phyloP scores from a whole-genome alignment of 2,329 filamentous ascomycete species.

The Rhexocercosporidium sp. region DNA sequence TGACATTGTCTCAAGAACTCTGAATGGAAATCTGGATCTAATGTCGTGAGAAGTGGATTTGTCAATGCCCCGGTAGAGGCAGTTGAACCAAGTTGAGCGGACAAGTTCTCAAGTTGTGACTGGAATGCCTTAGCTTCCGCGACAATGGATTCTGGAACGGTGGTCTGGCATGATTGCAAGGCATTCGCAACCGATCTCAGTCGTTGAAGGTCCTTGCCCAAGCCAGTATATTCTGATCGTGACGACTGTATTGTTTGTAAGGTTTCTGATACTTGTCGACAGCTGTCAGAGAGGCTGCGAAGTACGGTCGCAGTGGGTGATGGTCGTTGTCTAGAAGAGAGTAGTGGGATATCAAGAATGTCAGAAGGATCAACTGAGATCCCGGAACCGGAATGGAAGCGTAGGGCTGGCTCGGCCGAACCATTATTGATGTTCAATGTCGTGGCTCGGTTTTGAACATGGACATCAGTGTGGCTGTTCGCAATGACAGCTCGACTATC shows the following conservation, averaged over 20 bases:
- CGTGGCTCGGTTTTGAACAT: neutral
- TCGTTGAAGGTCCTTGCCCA: conserved; percentile 19
- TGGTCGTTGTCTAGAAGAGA: neutral
- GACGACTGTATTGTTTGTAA: conserved; percentile 7
- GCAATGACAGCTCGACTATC: neutral
- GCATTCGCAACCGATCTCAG: neutral
- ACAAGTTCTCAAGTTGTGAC: conserved; percentile 10
- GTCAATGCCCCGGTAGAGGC: neutral
- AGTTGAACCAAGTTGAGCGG: neutral
- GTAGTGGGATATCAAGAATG: conserved; percentile 10
- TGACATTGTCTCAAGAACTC: conserved; percentile 21
- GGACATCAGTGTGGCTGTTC: neutral
- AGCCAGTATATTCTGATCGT: conserved; percentile 1
- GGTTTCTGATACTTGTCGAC: neutral
- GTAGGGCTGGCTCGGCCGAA: neutral
- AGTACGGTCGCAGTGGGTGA: neutral
- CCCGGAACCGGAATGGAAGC: neutral
- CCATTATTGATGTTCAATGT: neutral
- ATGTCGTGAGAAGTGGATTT: conserved; percentile 9
- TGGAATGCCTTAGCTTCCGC: neutral
- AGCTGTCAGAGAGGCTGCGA: neutral
- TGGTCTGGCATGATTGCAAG: neutral
- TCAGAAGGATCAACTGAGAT: conserved; percentile 22
- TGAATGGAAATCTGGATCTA: conserved; percentile 10
- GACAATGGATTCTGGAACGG: neutral